A percentile compares a stretch with the other conserved stretches of the same genome.
Evolutionary conservation across 495 filamentous ascomycete species (phyloP).

Genomic region (Penicillium canescens): DNA sequence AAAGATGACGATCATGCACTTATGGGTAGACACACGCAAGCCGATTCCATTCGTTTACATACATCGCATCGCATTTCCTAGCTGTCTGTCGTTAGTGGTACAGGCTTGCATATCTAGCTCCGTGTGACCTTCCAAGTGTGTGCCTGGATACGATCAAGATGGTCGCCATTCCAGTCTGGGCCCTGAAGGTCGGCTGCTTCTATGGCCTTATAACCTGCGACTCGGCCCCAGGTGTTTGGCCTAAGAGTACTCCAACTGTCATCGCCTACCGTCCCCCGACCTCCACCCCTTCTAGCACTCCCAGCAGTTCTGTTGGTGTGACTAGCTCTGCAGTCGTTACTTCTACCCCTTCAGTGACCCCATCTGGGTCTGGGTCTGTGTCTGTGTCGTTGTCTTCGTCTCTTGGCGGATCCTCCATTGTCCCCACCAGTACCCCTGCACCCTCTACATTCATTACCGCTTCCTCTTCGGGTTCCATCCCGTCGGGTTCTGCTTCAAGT

Average conservation of each 20-base stretch:
- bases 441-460: constrained; percentile 18
- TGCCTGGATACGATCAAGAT: constrained; percentile 27
- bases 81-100: constrained; percentile 27
- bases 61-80: constrained; percentile 5
- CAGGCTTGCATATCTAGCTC: constrained; percentile 15
- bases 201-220: constrained; percentile 42
- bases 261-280: constrained; percentile 20
- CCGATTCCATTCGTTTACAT: constrained; percentile 13
- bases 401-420: constrained; percentile 15
- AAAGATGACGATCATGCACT: constrained; percentile 15
- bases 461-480: background rate
- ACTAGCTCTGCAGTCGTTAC: constrained; percentile 12
- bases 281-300: constrained; percentile 11
- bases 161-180: constrained; percentile 28
- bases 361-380: constrained; percentile 10
- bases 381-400: constrained; percentile 17
- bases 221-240: constrained; percentile 37
- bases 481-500: constrained; percentile 2
- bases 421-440: constrained; percentile 7
- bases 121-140: constrained; percentile 17
- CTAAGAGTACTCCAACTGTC: constrained; percentile 23
- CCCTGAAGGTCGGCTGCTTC: constrained; percentile 31
- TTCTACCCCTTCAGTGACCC: constrained; percentile 6
- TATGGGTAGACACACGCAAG: constrained; percentile 7
- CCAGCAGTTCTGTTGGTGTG: constrained; percentile 3